phyloP scores from a whole-genome alignment of 2,329 filamentous ascomycete genomes.

The Thermomyces lanuginosus region DNA sequence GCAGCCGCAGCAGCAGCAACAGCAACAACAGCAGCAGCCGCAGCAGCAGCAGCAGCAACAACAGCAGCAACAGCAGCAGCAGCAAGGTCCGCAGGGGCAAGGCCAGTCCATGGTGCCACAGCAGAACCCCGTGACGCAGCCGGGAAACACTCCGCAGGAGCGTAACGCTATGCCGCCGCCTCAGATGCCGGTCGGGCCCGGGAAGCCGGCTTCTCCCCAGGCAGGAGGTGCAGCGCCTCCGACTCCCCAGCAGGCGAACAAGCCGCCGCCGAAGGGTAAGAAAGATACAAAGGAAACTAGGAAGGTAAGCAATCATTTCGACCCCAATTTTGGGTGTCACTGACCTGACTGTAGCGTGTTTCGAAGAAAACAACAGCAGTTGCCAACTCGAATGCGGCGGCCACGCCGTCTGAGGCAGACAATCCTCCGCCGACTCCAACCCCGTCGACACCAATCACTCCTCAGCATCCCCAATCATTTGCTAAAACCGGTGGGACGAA shows the following conservation, averaged over 20 bases:
- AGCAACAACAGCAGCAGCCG: constrained; percentile 1
- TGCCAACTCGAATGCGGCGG: constrained; percentile 24
- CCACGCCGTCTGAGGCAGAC: constrained; percentile 30
- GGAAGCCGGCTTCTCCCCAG: constrained; percentile 28
- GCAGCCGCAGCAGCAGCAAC: too few species aligned
- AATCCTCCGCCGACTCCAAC: constrained; percentile 33
- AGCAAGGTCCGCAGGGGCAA: constrained; percentile 20
- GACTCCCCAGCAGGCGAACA: constrained; percentile 45
- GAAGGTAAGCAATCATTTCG: constrained; percentile 28
- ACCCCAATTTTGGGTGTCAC: constrained; percentile 5
- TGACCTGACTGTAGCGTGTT: constrained; percentile 19
- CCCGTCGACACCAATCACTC: constrained; percentile 33
- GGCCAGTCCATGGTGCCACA: constrained; percentile 34
- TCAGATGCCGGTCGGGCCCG: constrained; percentile 26
- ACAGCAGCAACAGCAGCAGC: constrained; percentile 17
- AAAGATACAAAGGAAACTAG: constrained; percentile 39
- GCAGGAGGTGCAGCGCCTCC: constrained; percentile 39
- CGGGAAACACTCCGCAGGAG: constrained; percentile 41
- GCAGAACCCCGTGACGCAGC: constrained; percentile 28
- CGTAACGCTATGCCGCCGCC: constrained; percentile 37
- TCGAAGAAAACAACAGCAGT: constrained; percentile 27
- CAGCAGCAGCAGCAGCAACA: not conserved
- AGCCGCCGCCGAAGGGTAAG: constrained; percentile 42
- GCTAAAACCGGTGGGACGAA: constrained; percentile 25
- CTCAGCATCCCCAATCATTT: constrained; percentile 31